Base-by-base conservation (phyloP, 257 asterid species). In the Anisodus tanguticus region DNA sequence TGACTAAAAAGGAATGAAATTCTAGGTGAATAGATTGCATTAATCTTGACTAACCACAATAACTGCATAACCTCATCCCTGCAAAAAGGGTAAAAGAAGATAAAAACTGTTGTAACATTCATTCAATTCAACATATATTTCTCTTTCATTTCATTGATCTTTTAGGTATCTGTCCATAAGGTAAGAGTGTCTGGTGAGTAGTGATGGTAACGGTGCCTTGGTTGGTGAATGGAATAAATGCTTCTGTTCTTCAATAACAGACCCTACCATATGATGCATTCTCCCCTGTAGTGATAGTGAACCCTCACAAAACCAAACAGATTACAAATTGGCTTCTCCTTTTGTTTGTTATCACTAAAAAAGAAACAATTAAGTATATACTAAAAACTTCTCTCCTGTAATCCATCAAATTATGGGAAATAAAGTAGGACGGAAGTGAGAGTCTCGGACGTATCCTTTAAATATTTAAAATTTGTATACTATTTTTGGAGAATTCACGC, bases 151-250 rank as follows among this genome's bases (percentile, higher is more conserved):
- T 74, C 45, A 74, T 74, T 74, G 45, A 74, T 74, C 60, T 68
- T 45, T 22, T 51, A 76, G 81, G 22, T 51, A 53, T 15, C 59
- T 12, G 9, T 74, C 19, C 22, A 81, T 45, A 62, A 66, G 49
- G 57, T 10, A 17, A 22, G 12, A 58, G 62, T 17, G 9, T 60
- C 2, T 80, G 63, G 43, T 76, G 63, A 11, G 80, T 64, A 82
- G 82, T 26, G 80, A 63, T 55, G 58, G 26, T 22, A 22, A 22
- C 26, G 26, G 26, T 22, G 81, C 49, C 43, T 47, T 74, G 88
- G 94, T 89, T 88, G 97, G 78, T 90, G 92, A 64, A 87, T 83
- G 47, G 91, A 92, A 86, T 90, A 90, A 92, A 93, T 92, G 92
- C 91, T 85, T 78, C 81, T 86, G 87, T 87, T 51, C 64, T 77